Evolutionary conservation across 1,284 basidiomycete genomes (phyloP), one percentile per base, ranked within the genome.

Genomic region (Apiotrichum sp.): DNA sequence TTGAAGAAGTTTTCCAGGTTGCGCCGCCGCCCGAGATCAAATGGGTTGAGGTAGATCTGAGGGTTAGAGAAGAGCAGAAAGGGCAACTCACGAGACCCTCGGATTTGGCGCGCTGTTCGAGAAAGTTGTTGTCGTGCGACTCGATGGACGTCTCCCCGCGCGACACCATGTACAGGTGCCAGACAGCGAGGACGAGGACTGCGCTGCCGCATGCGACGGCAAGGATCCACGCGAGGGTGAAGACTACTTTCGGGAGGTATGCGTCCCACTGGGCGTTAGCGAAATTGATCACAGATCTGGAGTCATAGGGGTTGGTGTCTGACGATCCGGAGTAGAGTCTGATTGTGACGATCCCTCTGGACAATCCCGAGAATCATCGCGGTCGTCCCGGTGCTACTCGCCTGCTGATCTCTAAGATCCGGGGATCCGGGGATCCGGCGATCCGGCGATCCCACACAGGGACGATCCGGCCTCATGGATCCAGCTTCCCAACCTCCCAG

Each of bases 1-100:
- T 97, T 96, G 79, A 98, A 97, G 72, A 96, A 96, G 33, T 92
- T 71, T 62, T 84, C 74, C 5, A 98, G 75, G 70, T 98, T 98
- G 59, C 81, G 56, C 33, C 73, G 80, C 59, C 71, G 83, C 78
- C 95, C 95, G 6, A 96, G 77, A 70, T 98, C 87, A 70, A 93
- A 98, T 6, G 88, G 92, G 68, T 98, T 98, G 16, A 89, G 80
- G 67, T 96, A 98, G 0, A 78, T 79, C 85, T 88, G 59, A n/a
- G 1, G 42, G 47, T 57, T 41, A 58, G 50, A 36, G 41, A 1
- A 39, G 22, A n/a, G 6, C 4, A 5, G 33, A 2, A 6, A 31
- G 14, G 31, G 22, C 10, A n/a, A 14, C 80, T 44, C 57, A 87
- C 86, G 77, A 90, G 83, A 40, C 85, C 86, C 39, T 89, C 80